Conservation (phyloP, 176 grass and related monocot species). For the Triticum dicoccoides region DNA sequence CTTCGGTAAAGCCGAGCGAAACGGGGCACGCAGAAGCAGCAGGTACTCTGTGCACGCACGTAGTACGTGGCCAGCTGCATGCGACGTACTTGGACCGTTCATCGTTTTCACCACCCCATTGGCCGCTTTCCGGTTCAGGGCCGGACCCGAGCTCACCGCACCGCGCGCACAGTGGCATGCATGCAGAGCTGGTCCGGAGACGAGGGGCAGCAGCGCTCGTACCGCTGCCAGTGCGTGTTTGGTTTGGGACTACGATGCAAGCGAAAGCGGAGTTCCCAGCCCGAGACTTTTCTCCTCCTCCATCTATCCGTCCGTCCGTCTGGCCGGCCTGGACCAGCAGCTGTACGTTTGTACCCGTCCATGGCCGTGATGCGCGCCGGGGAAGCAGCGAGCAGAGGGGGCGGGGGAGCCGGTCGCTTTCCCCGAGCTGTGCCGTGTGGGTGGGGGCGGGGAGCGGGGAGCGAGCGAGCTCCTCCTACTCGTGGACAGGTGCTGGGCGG, state of each 20-base stretch:
- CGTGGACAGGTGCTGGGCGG: constrained; percentile 27
- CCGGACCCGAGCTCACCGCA: background rate
- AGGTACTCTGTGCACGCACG: too few species aligned
- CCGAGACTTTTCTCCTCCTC: constrained; percentile 12
- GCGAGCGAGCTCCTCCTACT: background rate
- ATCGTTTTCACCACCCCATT: background rate
- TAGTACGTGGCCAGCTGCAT: background rate
- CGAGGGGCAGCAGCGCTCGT: background rate
- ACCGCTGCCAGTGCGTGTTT: constrained; percentile 19
- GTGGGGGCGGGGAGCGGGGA: background rate
- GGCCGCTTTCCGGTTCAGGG: background rate
- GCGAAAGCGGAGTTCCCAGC: background rate
- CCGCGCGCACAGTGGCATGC: background rate
- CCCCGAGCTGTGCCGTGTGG: background rate
- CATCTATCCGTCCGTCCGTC: background rate
- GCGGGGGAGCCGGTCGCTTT: background rate
- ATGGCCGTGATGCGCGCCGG: constrained; percentile 20
- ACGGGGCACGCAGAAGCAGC: background rate
- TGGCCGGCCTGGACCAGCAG: background rate
- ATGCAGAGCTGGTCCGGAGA: background rate
- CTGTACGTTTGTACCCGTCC: background rate
- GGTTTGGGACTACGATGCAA: constrained; percentile 38
- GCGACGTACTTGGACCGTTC: background rate
- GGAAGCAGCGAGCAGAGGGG: background rate
- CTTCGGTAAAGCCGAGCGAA: background rate